Evolutionary conservation across 2,329 filamentous ascomycete genomes (phyloP).

Genomic region (Botrytis tulipae): DNA sequence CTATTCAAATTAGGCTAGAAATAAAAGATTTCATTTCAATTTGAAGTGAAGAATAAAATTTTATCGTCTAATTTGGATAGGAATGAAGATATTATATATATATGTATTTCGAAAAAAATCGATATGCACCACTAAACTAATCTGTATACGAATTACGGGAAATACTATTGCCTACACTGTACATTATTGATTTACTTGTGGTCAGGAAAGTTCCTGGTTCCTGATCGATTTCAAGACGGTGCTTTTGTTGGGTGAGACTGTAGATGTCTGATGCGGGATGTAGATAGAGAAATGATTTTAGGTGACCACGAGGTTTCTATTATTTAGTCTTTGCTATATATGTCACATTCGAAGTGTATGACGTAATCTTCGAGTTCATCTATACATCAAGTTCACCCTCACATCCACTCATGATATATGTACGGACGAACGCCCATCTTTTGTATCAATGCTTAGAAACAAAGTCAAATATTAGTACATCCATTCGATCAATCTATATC

Average conservation of each 20-base stretch:
- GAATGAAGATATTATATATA: too few relatives aligned
- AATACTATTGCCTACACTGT: too few relatives aligned
- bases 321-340: fast-evolving
- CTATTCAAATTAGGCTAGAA: too few relatives aligned
- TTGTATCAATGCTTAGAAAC: not conserved
- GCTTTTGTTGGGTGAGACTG: not conserved
- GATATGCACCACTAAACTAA: too few relatives aligned
- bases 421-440: fast-evolving
- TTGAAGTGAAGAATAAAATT: too few relatives aligned
- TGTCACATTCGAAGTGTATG: fast-evolving
- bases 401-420: fast-evolving
- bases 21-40: too few relatives aligned
- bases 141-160: too few relatives aligned
- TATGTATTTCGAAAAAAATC: too few relatives aligned
- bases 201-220: too few relatives aligned
- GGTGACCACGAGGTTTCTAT: fast-evolving
- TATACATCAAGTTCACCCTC: not conserved
- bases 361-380: not conserved
- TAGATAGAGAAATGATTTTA: not conserved
- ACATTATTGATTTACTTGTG: too few relatives aligned
- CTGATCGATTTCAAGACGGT: too few relatives aligned
- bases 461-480: not conserved
- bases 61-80: too few relatives aligned
- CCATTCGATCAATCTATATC: not conserved
- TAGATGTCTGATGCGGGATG: fast-evolving